phyloP scores from a whole-genome alignment of 2,329 filamentous ascomycete species.

The Colletotrichum spaethianum region DNA sequence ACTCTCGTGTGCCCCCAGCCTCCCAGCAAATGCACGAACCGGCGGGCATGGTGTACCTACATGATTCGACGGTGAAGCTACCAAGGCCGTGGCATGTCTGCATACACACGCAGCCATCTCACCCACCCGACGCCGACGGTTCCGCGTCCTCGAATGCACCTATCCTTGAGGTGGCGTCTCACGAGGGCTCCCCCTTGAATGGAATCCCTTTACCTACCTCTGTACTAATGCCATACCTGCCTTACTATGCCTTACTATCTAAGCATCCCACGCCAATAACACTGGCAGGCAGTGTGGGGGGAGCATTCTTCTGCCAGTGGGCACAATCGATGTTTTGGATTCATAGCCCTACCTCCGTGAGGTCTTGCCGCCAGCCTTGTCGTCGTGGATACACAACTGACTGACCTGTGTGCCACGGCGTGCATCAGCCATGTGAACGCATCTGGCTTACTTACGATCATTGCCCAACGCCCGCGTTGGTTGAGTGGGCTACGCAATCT shows the following conservation, averaged over 20 bases:
- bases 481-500: background rate
- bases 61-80: slow-evolving; percentile 33
- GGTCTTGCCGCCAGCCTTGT: slow-evolving; percentile 22
- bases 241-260: slow-evolving; percentile 6
- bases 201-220: too few relatives aligned
- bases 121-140: slow-evolving; percentile 27
- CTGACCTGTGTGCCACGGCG: slow-evolving; percentile 8
- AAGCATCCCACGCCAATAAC: background rate
- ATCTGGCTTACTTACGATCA: slow-evolving; percentile 19
- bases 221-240: slow-evolving; percentile 11
- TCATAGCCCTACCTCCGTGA: background rate
- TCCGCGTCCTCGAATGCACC: slow-evolving; percentile 23
- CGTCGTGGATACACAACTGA: background rate
- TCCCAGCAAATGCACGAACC: slow-evolving; percentile 31
- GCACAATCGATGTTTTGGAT: background rate
- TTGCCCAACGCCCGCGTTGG: slow-evolving; percentile 15
- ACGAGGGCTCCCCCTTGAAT: slow-evolving; percentile 1
- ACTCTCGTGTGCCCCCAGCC: slow-evolving; percentile 27
- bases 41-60: slow-evolving; percentile 24
- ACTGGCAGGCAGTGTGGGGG: background rate
- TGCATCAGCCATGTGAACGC: slow-evolving; percentile 1
- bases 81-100: slow-evolving; percentile 34
- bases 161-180: slow-evolving; percentile 12
- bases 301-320: background rate
- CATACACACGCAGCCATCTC: slow-evolving; percentile 26